phyloP scores from a whole-genome alignment of 305 asterid genomes.

The Fraxinus ornus region DNA sequence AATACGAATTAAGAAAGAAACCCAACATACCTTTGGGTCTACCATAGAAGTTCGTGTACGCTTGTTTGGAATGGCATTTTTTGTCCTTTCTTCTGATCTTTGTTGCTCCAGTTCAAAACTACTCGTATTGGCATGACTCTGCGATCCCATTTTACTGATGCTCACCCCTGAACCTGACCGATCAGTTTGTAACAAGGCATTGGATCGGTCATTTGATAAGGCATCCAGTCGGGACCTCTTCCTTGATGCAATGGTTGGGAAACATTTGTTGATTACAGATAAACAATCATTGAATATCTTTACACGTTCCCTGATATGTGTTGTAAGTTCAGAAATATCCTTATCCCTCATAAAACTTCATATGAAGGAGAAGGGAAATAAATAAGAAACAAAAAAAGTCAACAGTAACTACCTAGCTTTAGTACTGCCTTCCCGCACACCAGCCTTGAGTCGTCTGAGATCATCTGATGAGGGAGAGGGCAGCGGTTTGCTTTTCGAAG shows the following conservation, averaged over 20 bases:
- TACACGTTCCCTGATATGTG: constrained; percentile 75
- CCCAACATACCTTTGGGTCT: constrained; percentile 60
- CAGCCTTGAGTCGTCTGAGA: constrained; percentile 71
- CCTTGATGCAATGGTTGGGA: constrained; percentile 76
- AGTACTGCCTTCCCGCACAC: constrained; percentile 67
- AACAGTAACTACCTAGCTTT: constrained; percentile 72
- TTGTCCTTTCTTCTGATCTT: constrained; percentile 65
- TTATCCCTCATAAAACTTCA: constrained; percentile 22
- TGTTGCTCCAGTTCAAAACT: constrained; percentile 72
- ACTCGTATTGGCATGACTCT: constrained; percentile 54
- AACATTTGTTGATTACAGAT: constrained; percentile 78
- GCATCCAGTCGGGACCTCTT: constrained; percentile 85
- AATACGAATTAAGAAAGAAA: constrained; percentile 20
- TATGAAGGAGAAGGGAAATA: constrained; percentile 6
- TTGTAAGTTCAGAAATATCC: constrained; percentile 28
- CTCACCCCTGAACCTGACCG: constrained; percentile 55
- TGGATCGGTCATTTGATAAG: constrained; percentile 67
- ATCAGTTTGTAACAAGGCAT: constrained; percentile 53
- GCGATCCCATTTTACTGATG: constrained; percentile 59
- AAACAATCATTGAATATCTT: constrained; percentile 79
- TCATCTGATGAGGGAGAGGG: constrained; percentile 72
- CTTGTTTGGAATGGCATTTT: constrained; percentile 68
- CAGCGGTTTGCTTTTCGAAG: constrained; percentile 54
- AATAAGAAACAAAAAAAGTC: constrained; percentile 12
- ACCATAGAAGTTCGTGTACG: constrained; percentile 90